Base-by-base conservation (phyloP, 2,329 filamentous ascomycete species). In the Fusarium continuum region DNA sequence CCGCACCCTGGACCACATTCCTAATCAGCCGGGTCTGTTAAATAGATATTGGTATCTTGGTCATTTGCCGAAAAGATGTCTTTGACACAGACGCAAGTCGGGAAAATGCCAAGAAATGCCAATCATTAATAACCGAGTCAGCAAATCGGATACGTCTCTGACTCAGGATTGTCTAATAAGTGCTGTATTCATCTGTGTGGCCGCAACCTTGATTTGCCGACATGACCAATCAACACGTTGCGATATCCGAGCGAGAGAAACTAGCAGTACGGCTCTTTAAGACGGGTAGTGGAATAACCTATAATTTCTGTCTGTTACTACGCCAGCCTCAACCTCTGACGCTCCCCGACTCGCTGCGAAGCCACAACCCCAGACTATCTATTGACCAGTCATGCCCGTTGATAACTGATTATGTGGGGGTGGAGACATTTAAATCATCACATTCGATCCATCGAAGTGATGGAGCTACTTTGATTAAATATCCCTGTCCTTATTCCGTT, bases 61-160 rank as follows among this genome's bases (percentile, higher is more conserved):
- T n/a, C 14, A 16, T 8, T 40, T 28, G 14, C 35, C 35, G 16
- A 11, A 28, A 14, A 26, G 17, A 23, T 22, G 17, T 31, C 11
- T 11, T 34, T 16, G 19, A 14, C 34, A 22, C n/a, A 14, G 31
- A 28, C 26, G 10, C 9, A 13, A 28, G 26, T 28, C 26, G 26
- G 10, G 14, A 13, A 32, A 7, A 14, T 16, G 29, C 29, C 29
- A 32, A 32, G 29, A 32, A 28, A 13, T 29, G 39, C 16, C 38
- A 31, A 44, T 10, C 16, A 7, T 34, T 14, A 31, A n/a, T 68
- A 52, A 55, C 65, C 65, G 65, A 52, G 8, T 8, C 2, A 11
- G 1, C 65, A 59, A 68, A 68, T 67, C 55, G 55, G 62, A 47
- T 16, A 40, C 20, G 8, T 32, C 9, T 13, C 20, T 13, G 9